A percentile compares a stretch with the other conserved stretches of the same genome.
These are phyloP conservation scores for Ustilago lituana DNA, from an alignment of 1,284 basidiomycete species.

Conservation along the genomic window DNA sequence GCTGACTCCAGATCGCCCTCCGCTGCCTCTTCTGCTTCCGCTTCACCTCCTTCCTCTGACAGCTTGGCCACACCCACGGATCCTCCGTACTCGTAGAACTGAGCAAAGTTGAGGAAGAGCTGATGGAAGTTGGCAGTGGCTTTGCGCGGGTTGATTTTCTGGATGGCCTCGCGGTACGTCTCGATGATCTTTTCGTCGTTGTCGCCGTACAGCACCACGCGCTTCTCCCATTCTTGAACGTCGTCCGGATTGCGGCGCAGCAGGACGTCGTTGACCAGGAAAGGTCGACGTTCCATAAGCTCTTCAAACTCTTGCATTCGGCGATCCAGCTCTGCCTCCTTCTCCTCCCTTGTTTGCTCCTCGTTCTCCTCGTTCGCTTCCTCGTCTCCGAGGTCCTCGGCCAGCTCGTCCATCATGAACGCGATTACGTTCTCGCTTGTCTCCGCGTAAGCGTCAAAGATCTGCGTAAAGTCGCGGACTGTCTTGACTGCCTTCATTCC, in stretches of 20 bases:
- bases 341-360: conserved; percentile 71
- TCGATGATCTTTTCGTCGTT: conserved; percentile 93
- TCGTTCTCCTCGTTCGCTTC: conserved; percentile 40
- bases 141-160: conserved; percentile 87
- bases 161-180: conserved; percentile 88
- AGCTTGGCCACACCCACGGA: conserved; percentile 37
- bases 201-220: conserved; percentile 90
- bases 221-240: conserved; percentile 99
- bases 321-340: conserved; percentile 84
- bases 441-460: conserved; percentile 96
- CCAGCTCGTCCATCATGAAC: conserved; percentile 87
- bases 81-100: conserved; percentile 97
- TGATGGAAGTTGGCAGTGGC: conserved; percentile 91
- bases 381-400: conserved; percentile 68
- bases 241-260: conserved; percentile 94
- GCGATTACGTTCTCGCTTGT: conserved; percentile 91
- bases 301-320: conserved; percentile 94
- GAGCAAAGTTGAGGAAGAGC: conserved; percentile 93
- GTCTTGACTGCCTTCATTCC: conserved; percentile 88
- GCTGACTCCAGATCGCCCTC: conserved; percentile 85
- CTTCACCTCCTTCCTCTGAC: conserved; percentile 72
- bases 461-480: conserved; percentile 95
- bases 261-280: conserved; percentile 95
- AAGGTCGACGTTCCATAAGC: conserved; percentile 92
- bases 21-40: conserved; percentile 70